Evolutionary conservation across 805 yeast species (phyloP).

Genomic region (Maudiozyma saulgeensis): DNA sequence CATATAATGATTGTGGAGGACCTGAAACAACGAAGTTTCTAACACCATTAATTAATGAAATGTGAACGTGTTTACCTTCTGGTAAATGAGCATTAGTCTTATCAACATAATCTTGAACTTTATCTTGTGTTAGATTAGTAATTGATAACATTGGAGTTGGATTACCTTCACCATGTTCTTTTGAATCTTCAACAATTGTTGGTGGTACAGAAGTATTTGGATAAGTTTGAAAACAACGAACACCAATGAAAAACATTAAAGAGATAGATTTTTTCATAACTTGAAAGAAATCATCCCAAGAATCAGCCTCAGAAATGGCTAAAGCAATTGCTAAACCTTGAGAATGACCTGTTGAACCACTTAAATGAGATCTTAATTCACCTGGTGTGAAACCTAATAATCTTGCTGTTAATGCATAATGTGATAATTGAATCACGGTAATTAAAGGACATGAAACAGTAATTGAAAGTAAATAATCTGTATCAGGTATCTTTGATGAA

Average conservation of each 20-base stretch:
- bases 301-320: slow-evolving; percentile 71
- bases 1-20: slow-evolving; percentile 96
- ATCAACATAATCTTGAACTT: slow-evolving; percentile 70
- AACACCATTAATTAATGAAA: slow-evolving; percentile 91
- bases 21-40: slow-evolving; percentile 93
- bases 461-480: slow-evolving; percentile 77
- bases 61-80: slow-evolving; percentile 76
- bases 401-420: slow-evolving; percentile 80
- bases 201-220: slow-evolving; percentile 95
- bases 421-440: slow-evolving; percentile 90
- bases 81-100: slow-evolving; percentile 92
- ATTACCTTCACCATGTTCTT: slow-evolving; percentile 88
- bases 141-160: slow-evolving; percentile 97
- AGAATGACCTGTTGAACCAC: slow-evolving; percentile 81
- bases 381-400: slow-evolving; percentile 85
- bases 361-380: slow-evolving; percentile 57
- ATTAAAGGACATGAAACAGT: slow-evolving; percentile 97
- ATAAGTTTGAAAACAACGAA: slow-evolving; percentile 79
- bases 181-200: slow-evolving; percentile 80
- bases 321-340: slow-evolving; percentile 90
- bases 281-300: slow-evolving; percentile 75
- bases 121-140: slow-evolving; percentile 73
- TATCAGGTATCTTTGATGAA: slow-evolving; percentile 82
- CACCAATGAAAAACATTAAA: slow-evolving; percentile 84
- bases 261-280: slow-evolving; percentile 72